phyloP scores from a whole-genome alignment of 2,329 filamentous ascomycete species.

The Verticillium longisporum region DNA sequence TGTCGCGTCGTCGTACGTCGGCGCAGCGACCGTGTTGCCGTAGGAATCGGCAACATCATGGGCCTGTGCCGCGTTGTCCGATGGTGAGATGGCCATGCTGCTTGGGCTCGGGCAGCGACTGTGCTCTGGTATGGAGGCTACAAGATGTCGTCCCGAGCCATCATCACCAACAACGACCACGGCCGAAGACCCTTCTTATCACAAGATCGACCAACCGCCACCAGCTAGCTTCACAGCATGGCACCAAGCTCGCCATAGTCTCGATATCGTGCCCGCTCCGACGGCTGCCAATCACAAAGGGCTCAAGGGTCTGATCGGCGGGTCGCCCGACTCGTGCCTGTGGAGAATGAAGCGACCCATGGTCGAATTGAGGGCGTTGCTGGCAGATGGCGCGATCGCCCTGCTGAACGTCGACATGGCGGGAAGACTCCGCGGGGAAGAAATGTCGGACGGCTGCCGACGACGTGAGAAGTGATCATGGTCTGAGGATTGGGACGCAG shows the following conservation, averaged over 20 bases:
- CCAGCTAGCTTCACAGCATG: not conserved
- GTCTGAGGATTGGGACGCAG: not conserved
- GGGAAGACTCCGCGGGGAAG: not conserved
- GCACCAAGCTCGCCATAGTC: not conserved
- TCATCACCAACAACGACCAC: not conserved
- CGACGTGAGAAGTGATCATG: not conserved
- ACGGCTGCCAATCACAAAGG: not conserved
- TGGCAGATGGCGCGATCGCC: not conserved
- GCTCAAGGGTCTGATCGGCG: not conserved
- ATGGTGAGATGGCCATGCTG: not conserved
- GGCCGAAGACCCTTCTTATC: not conserved
- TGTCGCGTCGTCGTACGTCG: not conserved
- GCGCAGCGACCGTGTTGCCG: not conserved
- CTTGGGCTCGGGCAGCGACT: not conserved
- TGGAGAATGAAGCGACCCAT: not conserved
- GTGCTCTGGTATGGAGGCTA: not conserved
- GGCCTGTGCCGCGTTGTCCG: not conserved
- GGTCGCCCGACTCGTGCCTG: not conserved
- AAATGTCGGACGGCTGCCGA: not conserved
- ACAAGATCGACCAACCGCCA: not conserved
- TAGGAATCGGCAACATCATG: not conserved
- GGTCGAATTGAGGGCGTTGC: not conserved
- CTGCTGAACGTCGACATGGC: not conserved
- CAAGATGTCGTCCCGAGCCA: not conserved
- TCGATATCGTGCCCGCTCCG: not conserved